phyloP scores from a whole-genome alignment of 2,329 filamentous ascomycete species.

The Colletotrichum eleusines region DNA sequence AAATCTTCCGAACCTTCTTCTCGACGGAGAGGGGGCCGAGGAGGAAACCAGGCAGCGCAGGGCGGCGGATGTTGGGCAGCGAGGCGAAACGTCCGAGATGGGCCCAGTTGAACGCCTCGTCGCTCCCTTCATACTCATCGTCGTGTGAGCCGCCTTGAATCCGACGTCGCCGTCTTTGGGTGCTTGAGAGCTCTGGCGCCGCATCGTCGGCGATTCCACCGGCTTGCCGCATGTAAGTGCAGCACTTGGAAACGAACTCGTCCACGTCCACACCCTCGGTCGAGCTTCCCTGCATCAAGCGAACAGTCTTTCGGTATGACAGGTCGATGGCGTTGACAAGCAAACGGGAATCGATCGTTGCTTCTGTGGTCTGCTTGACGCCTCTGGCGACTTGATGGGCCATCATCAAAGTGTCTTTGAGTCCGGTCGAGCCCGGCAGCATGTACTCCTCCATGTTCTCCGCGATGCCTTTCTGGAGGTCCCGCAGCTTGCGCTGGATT shows the following conservation, averaged over 20 bases:
- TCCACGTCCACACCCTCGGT: slow-evolving; percentile 87
- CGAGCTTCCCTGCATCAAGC: slow-evolving; percentile 78
- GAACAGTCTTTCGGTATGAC: slow-evolving; percentile 81
- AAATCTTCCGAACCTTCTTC: slow-evolving; percentile 80
- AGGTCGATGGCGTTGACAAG: slow-evolving; percentile 85
- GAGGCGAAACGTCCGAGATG: slow-evolving; percentile 84
- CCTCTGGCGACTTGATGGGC: slow-evolving; percentile 74
- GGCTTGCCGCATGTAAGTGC: slow-evolving; percentile 84
- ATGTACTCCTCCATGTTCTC: slow-evolving; percentile 83
- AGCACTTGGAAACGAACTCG: slow-evolving; percentile 91
- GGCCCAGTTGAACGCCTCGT: slow-evolving; percentile 87
- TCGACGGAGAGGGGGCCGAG: slow-evolving; percentile 90
- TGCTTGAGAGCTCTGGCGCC: slow-evolving; percentile 63
- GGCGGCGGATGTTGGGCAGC: slow-evolving; percentile 78
- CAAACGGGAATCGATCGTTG: slow-evolving; percentile 88
- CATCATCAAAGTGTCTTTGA: slow-evolving; percentile 74
- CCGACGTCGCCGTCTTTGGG: slow-evolving; percentile 60
- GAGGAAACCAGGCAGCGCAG: slow-evolving; percentile 84
- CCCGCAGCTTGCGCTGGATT: slow-evolving; percentile 77
- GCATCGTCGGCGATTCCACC: slow-evolving; percentile 65
- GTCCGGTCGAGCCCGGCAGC: slow-evolving; percentile 71
- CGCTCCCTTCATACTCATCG: slow-evolving; percentile 76
- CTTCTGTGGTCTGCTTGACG: slow-evolving; percentile 90
- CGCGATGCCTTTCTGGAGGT: slow-evolving; percentile 68
- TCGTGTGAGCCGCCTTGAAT: slow-evolving; percentile 54